Evolutionary conservation across 345 rosid genomes (phyloP).

Genomic region (Aegle marmelos): DNA sequence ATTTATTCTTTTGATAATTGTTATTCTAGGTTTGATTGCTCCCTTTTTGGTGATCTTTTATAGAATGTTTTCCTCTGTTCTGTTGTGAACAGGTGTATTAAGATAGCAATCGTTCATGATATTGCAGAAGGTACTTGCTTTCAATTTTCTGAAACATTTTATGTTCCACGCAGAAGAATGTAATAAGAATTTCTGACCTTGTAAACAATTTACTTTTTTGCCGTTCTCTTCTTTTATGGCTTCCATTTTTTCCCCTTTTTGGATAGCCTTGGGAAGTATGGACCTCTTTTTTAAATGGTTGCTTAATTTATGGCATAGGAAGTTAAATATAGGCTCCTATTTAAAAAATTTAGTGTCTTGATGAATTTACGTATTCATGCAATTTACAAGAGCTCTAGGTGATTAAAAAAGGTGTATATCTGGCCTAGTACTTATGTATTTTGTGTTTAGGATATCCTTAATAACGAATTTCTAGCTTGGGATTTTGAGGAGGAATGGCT

Average conservation of each 20-base stretch:
- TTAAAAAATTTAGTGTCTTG: not conserved
- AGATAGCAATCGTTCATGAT: conserved; percentile 96
- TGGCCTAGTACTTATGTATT: not conserved
- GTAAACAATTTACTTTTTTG: not conserved
- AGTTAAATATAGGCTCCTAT: not conserved
- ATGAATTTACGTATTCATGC: not conserved
- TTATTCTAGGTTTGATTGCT: not conserved
- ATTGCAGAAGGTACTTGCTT: conserved; percentile 85
- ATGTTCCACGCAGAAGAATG: not conserved
- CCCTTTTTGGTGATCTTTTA: not conserved
- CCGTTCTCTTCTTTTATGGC: not conserved
- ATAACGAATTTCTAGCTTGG: no score
- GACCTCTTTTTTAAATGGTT: not conserved
- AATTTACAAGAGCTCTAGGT: not conserved
- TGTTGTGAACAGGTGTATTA: conserved; percentile 69
- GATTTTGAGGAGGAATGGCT: not conserved
- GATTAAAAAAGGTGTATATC: not conserved
- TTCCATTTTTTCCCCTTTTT: not conserved
- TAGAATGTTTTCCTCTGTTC: conserved; percentile 10
- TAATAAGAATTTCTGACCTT: not conserved
- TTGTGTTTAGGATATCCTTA: not conserved
- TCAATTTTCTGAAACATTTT: not conserved
- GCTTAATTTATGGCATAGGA: not conserved
- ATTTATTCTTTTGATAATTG: not conserved
- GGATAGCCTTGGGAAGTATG: not conserved